Base-by-base conservation (phyloP, 2,329 filamentous ascomycete species). In the Sporothrix sp. region DNA sequence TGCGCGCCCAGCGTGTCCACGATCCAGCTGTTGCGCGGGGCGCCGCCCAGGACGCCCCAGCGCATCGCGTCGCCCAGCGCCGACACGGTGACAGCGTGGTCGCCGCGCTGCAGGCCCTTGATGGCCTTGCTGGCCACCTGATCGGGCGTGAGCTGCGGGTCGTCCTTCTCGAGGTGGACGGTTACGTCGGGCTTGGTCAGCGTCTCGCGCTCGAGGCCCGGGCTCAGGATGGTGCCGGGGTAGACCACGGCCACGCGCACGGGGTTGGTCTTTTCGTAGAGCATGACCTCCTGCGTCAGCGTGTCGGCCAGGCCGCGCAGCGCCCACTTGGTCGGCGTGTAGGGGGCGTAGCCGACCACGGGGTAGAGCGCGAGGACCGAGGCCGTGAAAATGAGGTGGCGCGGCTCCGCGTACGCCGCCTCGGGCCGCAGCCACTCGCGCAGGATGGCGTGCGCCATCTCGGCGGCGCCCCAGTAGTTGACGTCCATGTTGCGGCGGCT, bases 341-440 rank as follows among this genome's bases (percentile, higher is more conserved):
- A 98, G 0, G 87, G 78, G 0, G 74, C 76, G 66, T 98, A 98
- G 23, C 93, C 93, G 11, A 83, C 78, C 30, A 95, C 66, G 11
- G 87, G 79, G 59, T 84, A 82, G 59, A 95, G 84, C 2, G 85
- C 85, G 16, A 83, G 69, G 6, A 84, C 77, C 20, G 85, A 93
- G 14, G 83, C 82, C 1, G 93, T 97, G 68, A 97, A 87, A 63
- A 98, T 80, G 56, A 98, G 75, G 66, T 97, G 91, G 50, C 84
- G 79, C 9, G 82, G 72, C 55, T 76, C 69, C 5, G 67, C 59
- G 44, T 72, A 65, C 28, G 72, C 65, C 32, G 71, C 61, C 11
- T 71, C 66, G 11, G 73, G 71, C 3, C 69, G 67, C 39, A 89
- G 77, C 91, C 91, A 96, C 54, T 78, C 75, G 47, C 76, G 77